Base-by-base conservation (phyloP, 2,329 filamentous ascomycete genomes). In the Paramyrothecium roridum region DNA sequence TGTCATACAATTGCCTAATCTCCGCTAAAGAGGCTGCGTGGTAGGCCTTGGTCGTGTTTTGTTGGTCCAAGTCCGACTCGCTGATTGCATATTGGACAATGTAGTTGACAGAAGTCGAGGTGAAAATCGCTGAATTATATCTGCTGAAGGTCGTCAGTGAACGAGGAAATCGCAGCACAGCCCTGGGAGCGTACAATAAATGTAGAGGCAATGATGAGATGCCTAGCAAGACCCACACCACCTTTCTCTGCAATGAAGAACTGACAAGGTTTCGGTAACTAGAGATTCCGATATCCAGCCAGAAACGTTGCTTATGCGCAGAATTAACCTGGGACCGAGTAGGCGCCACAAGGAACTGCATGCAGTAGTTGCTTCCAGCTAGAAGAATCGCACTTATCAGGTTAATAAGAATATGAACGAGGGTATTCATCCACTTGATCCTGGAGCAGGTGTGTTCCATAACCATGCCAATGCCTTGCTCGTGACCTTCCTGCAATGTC, bases 301-400 rank as follows among this genome's bases (percentile, higher is more conserved):
- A 62, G 3, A 26, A 34, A 7, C 50, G 19, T 3, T 23, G 47
- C 0, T 46, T 33, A 22, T 64, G 62, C 1, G 56, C 57, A 3
- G 52, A 40, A 23, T 73, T 62, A 8, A 74, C 54, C 19, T 72
- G 63, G 0, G 47, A 48, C 1, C 71, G 60, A 1, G 70, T 72
- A 1, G 70, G 72, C 0, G 70, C 68, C 3, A 63, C 63, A 3
- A 70, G 59, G 2, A 65, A 61, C 37, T 73, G 71, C 66, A 72
- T 72, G 40, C 65, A 68, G 40, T 70, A 73, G 56, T 72, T 73
- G 22, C 68, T 72, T 0, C 54, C 54, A 2, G 54, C 56, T 0
- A 60, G 48, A n/a, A 60, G 54, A 1, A 55, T 17, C 2, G 57
- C 54, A 34, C 58, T 59, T 17, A 57, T 22, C n/a, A 58, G n/a